Evolutionary conservation across 108 stramenopile genomes (phyloP), one percentile per base, ranked within the genome.

Genomic region (Cylindrotheca fusiformis): DNA sequence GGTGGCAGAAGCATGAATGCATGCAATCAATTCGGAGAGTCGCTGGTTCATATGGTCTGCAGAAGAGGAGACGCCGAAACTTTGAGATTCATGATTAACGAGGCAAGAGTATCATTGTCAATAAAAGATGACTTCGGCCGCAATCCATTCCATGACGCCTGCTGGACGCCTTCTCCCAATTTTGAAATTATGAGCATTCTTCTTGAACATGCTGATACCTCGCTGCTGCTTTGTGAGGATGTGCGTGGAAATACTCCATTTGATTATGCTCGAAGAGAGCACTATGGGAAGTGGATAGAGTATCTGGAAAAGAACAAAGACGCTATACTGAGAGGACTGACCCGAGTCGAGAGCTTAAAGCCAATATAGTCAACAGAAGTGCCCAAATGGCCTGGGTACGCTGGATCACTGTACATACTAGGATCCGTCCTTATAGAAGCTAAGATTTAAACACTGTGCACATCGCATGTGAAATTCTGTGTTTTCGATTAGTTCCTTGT

Each of bases 41-140:
- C 82, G 20, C 61, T 96, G 20, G 68, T 96, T 21, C 95, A 94
- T 61, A 80, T 94, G 81, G 90, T 88, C 0, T 94, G 95, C 58
- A 76, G 91, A n/a, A 58, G 92, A 48, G 87, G 89, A 28, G 45
- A 82, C 60, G 3, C 63, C 18, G 62, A 77, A 8, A 74, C 86
- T 17, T 74, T 90, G 0, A 64, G 52, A 1, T 90, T 79, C 60
- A 68, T 95, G 23, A 22, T 91, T 1, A 24, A 76, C 21, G 85
- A 90, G 60, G 88, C 78, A 10, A 61, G 71, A n/a, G 84, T 86
- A 18, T 71, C 65, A 3, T 41, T 84, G 5, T 63, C 80, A 41
- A 71, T 85, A 19, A 67, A 81, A 32, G 94, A 95, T 68, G 94
- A 95, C 67, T 89, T 78, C 63, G 94, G 94, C 17, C 72, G 90